These are phyloP conservation scores for Penicillium vulpinum DNA, from an alignment of 2,329 filamentous ascomycete genomes.

Conservation along the genomic window DNA sequence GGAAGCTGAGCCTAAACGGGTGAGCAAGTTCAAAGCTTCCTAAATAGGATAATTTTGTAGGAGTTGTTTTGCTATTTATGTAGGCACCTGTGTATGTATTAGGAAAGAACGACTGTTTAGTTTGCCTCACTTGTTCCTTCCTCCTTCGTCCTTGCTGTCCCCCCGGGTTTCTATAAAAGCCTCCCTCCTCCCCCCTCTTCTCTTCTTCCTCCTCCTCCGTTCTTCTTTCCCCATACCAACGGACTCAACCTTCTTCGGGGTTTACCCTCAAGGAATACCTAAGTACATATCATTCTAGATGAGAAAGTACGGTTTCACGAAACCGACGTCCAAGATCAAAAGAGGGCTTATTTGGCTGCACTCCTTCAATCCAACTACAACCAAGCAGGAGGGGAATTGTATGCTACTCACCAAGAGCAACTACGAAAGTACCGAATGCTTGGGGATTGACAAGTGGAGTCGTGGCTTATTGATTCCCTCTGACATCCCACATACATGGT, in stretches of 20 bases:
- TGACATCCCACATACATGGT: not conserved
- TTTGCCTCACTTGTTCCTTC: not conserved
- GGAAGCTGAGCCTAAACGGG: slow-evolving; percentile 51
- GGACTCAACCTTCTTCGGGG: not conserved
- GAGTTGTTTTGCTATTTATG: not conserved
- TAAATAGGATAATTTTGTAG: slow-evolving; percentile 36
- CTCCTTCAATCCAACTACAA: not conserved
- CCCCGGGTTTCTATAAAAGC: no score
- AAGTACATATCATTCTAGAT: slow-evolving; percentile 4
- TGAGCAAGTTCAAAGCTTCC: slow-evolving; percentile 52
- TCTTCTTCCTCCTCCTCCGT: no score
- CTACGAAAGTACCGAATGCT: slow-evolving; percentile 4
- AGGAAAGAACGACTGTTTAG: not conserved
- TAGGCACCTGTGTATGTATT: no score
- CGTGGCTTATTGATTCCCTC: slow-evolving; percentile 11
- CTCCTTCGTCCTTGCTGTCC: no score
- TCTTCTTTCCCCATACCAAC: slow-evolving; percentile 1
- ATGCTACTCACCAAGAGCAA: slow-evolving; percentile 6
- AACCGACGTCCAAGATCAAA: slow-evolving; percentile 7
- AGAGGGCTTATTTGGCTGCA: slow-evolving; percentile 12
- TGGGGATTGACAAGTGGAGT: slow-evolving; percentile 1
- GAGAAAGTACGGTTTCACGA: slow-evolving; percentile 6
- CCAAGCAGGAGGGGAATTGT: slow-evolving; percentile 1
- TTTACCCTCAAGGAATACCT: not conserved
- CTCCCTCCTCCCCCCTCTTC: not conserved